Evolutionary conservation across 208 protist species (phyloP).

Genomic region (Trypanosoma conorhini): DNA sequence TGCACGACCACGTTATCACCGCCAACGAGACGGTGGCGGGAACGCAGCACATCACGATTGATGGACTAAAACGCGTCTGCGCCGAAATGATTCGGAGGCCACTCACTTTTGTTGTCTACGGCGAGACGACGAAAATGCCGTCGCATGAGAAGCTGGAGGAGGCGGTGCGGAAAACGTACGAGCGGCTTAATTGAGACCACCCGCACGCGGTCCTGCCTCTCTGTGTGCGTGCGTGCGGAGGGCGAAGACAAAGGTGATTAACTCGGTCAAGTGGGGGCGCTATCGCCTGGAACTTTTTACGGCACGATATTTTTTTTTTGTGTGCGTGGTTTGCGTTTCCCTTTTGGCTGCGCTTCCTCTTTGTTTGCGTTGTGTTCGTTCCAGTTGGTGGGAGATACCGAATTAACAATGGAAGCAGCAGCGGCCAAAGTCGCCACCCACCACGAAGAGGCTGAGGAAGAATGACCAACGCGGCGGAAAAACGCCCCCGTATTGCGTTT

Average conservation of each 20-base stretch:
- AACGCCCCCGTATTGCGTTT: no score
- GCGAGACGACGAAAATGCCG: slow-evolving; percentile 66
- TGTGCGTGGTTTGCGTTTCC: no score
- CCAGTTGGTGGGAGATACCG: no score
- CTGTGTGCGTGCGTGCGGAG: neutral
- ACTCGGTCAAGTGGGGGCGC: no score
- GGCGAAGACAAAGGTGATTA: neutral
- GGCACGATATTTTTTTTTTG: no score
- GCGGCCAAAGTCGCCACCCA: no score
- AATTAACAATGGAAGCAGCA: no score
- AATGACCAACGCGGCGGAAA: no score
- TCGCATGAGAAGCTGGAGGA: slow-evolving; percentile 53
- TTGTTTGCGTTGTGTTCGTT: no score
- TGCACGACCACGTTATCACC: slow-evolving; percentile 82
- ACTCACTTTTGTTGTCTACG: slow-evolving; percentile 78
- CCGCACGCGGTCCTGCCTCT: neutral
- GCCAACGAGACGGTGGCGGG: slow-evolving; percentile 71
- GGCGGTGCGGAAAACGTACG: slow-evolving; percentile 52
- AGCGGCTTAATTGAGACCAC: slow-evolving; percentile 31
- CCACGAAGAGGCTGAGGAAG: no score
- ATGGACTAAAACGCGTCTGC: slow-evolving; percentile 62
- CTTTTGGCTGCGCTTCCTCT: no score
- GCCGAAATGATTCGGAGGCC: slow-evolving; percentile 63
- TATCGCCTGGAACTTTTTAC: neutral
- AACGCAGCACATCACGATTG: slow-evolving; percentile 66